Base-by-base conservation (phyloP, 345 rosid genomes). In the Melastoma malabathricum region DNA sequence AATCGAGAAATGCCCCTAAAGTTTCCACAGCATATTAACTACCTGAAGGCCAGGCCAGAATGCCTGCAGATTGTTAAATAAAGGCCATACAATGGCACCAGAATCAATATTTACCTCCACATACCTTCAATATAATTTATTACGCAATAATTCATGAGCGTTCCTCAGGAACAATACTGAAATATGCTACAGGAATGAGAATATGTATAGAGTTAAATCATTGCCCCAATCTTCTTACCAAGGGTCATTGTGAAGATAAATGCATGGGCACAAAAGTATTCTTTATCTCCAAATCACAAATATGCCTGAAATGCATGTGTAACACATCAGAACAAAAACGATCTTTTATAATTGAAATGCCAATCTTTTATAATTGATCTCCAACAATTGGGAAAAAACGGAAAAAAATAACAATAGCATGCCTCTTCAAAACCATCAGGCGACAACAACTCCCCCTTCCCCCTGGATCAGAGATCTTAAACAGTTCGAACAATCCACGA, bases 1-100 rank as follows among this genome's bases (percentile, higher is more conserved):
- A 27, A 27, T 27, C 6, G 31, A 27, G 3, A 27, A 27, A 27
- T 27, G 31, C 31, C 31, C 31, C 31, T 27, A 27, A 27, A 27
- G 6, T 27, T 27, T 27, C 6, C 31, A 27, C 4, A 27, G 31
- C 19, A 56, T 12, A 52, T 23, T 20, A 34, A 41, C 44, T 46
- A 90, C 98, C 98, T 92, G 98, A 71, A 92, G 95, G 72, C 98
- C 96, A 0, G 98, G 98, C 98, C 98, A 92, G 73, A 92, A 92
- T 56, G 98, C 98, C 77, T 92, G 98, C 74, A 87, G 77, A 67
- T 96, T 92, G 71, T 87, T 92, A 57, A 92, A 92, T 47, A 92
- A 62, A 39, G 95, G 96, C 96, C 96, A 92, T 44, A 87, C 96
- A 55, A 87, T 82, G 59, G 93, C 86, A 64, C 81, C 96, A 27